Evolutionary conservation across 2,329 filamentous ascomycete species (phyloP), one percentile per base, ranked within the genome.

Genomic region (Falciphora oryzae): DNA sequence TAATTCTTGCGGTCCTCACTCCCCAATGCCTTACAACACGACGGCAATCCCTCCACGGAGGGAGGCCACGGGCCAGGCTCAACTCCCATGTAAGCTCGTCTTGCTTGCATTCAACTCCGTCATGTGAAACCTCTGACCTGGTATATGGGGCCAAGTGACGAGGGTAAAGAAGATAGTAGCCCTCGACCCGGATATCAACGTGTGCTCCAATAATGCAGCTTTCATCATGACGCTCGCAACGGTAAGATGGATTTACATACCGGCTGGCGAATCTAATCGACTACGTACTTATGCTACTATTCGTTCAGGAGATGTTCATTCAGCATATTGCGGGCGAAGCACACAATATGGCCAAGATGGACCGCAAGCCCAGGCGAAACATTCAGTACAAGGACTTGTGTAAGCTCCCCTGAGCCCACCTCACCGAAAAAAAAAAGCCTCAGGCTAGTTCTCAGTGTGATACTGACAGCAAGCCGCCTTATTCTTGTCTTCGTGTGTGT

Each of bases 311-410:
- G 78, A 89, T 97, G 84, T 98, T 99, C 79, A 89, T 99, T 69
- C 92, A 97, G 75, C 90, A 98, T 75, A 85, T 99, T 31, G 88
- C 93, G 27, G 85, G 90, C 67, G 91, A 96, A 75, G 89, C 90
- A 31, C 89, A 96, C 75, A 93, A 91, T 72, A 91, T 96, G 71
- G 90, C 93, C 71, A 96, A 95, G 73, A 85, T 93, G 1, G 95
- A 98, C 77, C 86, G 90, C 71, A 98, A 98, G 76, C 94, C 94
- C 7, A 85, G 95, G 65, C 88, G 93, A 66, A 97, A 96, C 73
- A 90, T 99, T 67, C 95, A 98, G 75, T 99, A 99, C 80, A 92
- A 92, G 73, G 95, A 99, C 76, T 84, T 99, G 57, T 89, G 91
- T 93, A 80, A 65, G 83, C 72, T 28, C 11, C 32, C 38, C 5